A percentile compares a stretch with the other conserved stretches of the same genome.
Evolutionary conservation across 1,139 yeast genomes (phyloP).

Genomic region (Protomyces arabidopsidicola): DNA sequence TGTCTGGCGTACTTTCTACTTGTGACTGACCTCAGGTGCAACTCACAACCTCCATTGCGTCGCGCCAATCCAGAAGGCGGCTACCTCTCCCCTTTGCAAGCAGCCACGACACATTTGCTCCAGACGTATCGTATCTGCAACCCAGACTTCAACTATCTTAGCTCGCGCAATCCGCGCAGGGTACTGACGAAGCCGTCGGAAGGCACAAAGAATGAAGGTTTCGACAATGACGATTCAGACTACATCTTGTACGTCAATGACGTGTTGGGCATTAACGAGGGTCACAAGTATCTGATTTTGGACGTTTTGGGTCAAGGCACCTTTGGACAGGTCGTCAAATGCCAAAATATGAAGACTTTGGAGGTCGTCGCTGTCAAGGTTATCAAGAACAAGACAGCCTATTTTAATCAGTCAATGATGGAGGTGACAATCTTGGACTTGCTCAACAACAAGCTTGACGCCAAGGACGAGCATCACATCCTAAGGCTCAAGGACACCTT

Average conservation of each 20-base stretch:
- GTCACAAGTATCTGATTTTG: conserved; percentile 65
- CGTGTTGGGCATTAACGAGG: conserved; percentile 81
- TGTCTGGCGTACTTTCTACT: not conserved
- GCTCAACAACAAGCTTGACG: conserved; percentile 67
- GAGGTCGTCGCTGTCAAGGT: conserved; percentile 93
- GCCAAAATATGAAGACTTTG: conserved; percentile 84
- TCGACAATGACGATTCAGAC: conserved; percentile 83
- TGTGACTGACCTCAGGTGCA: not conserved
- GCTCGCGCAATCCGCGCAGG: conserved; percentile 81
- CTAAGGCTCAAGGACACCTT: conserved; percentile 79
- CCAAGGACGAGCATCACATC: conserved; percentile 65
- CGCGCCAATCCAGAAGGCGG: conserved; percentile 36
- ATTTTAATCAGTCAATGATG: conserved; percentile 82
- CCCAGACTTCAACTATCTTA: conserved; percentile 77
- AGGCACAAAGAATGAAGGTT: conserved; percentile 74
- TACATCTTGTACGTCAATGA: conserved; percentile 92
- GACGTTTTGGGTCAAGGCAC: conserved; percentile 95
- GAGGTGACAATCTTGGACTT: conserved; percentile 82
- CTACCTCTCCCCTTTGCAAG: conserved; percentile 56
- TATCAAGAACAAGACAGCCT: conserved; percentile 87
- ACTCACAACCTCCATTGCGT: conserved; percentile 29
- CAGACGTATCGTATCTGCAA: conserved; percentile 83
- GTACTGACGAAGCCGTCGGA: conserved; percentile 91
- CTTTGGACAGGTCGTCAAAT: conserved; percentile 96
- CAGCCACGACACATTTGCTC: conserved; percentile 70